Evolutionary conservation across 352 stramenopile species (phyloP).

Genomic region (Phytophthora podocarpi): DNA sequence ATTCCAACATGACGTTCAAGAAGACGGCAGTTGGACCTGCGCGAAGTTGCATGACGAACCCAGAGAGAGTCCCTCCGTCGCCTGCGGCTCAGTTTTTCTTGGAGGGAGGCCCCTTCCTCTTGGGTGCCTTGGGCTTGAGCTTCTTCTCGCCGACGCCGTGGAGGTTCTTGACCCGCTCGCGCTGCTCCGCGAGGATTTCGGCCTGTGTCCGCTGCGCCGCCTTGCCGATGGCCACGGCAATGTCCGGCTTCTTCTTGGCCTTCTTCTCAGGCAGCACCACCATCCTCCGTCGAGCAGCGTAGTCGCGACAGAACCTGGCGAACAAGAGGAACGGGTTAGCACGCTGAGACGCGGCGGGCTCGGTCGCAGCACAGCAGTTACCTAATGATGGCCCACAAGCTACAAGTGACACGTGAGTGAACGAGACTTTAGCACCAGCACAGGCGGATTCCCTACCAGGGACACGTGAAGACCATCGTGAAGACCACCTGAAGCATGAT

Average conservation of each 20-base stretch:
- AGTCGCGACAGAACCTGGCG: conserved; percentile 57
- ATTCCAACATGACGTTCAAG: too few relatives aligned
- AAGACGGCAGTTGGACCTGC: too few relatives aligned
- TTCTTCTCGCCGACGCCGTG: conserved; percentile 69
- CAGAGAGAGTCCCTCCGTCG: too few relatives aligned
- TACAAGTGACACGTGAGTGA: conserved; percentile 15
- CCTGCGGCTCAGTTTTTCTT: conserved; percentile 47
- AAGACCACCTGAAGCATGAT: conserved; percentile 83
- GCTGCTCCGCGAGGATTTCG: conserved; percentile 79
- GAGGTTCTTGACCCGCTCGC: conserved; percentile 64
- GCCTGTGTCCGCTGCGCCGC: conserved; percentile 69
- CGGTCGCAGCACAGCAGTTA: conserved; percentile 24
- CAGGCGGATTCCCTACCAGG: too few relatives aligned
- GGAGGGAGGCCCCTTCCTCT: conserved; percentile 65
- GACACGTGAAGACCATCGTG: conserved; percentile 85
- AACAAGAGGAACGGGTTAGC: background rate
- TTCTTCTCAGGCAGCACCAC: conserved; percentile 72
- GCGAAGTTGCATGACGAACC: too few relatives aligned
- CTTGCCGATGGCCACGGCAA: conserved; percentile 67
- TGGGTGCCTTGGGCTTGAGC: conserved; percentile 64
- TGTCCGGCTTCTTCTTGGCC: conserved; percentile 79
- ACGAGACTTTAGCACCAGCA: conserved; percentile 5
- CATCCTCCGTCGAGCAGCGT: conserved; percentile 50
- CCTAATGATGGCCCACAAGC: conserved; percentile 80
- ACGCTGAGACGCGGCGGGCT: conserved; percentile 6